Base-by-base conservation (phyloP, 495 filamentous ascomycete species). In the Hypoxylon intermedium region DNA sequence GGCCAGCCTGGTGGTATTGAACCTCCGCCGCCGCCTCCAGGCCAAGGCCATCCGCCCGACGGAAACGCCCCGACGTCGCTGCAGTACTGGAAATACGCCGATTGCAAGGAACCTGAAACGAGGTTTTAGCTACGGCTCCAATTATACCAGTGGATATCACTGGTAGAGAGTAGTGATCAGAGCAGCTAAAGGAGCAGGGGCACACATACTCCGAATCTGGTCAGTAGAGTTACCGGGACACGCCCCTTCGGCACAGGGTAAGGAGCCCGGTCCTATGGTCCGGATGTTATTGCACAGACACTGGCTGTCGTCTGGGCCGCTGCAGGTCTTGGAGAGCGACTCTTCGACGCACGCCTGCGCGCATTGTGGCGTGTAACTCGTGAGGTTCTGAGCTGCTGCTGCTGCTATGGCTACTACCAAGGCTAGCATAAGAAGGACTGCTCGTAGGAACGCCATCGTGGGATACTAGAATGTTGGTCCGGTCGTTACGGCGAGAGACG, bases 271-370 rank as follows among this genome's bases (percentile, higher is more conserved):
- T 15, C 53, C 36, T 40, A 69, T 52, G 1, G 5, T 13, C 24
- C 20, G n/a, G 24, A 52, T 46, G 30, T 62, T 58, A 6, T 11
- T 46, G 26, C 67, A 70, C 6, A 70, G 55, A 20, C 67, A 70
- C 7, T 36, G 5, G 45, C 43, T 53, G 15, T 70, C 64, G 20
- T 33, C 21, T 18, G 60, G 23, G 2, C 55, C 49, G 28, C 51
- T 38, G 37, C 64, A 67, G 37, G 30, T 18, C 2, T 43, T 23
- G 43, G 38, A 42, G 16, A 67, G 24, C 7, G 59, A 43, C 26
- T 57, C 12, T 36, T 46, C 36, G 26, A 67, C 12, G 20, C 67
- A 70, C 3, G 56, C 21, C 23, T 52, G 56, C 30, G 50, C 60
- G 49, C 63, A 67, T n/a, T 50, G 55, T 9, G 63, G 56, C 2